Percentiles rank a stretch among this genome's conserved stretches.
phyloP scores from a whole-genome alignment of 352 stramenopile genomes.

The Phytophthora crassamura region DNA sequence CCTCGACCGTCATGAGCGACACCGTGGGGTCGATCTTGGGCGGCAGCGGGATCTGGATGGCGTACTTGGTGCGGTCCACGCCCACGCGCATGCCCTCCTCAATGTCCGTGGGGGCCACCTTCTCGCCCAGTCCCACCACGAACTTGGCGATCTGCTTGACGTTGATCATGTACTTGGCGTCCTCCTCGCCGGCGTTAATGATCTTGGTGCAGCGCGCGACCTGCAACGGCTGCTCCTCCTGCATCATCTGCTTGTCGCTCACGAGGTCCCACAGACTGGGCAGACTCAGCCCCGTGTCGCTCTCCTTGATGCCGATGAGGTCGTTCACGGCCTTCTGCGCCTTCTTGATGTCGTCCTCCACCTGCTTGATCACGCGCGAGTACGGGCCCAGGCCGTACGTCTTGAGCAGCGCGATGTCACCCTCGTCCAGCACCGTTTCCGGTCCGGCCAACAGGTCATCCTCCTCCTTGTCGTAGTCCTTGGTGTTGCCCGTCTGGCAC shows the following conservation, averaged over 20 bases:
- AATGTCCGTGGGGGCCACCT: constrained; percentile 99
- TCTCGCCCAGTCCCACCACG: constrained; percentile 98
- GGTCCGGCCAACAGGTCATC: constrained; percentile 84
- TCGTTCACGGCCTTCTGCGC: constrained; percentile 93
- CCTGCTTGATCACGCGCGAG: constrained; percentile 95
- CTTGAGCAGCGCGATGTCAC: constrained; percentile 99
- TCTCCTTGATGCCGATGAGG: constrained; percentile 98
- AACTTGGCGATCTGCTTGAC: constrained; percentile 99
- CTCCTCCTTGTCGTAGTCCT: constrained; percentile 96
- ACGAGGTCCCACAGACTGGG: constrained; percentile 99
- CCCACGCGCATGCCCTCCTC: constrained; percentile 99
- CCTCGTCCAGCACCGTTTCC: constrained; percentile 90
- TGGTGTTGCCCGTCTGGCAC: constrained; percentile 96
- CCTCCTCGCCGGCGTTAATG: constrained; percentile 94
- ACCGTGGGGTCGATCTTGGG: constrained; percentile 99
- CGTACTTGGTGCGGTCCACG: constrained; percentile 97
- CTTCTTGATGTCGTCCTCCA: constrained; percentile 99
- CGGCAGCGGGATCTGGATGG: constrained; percentile 97
- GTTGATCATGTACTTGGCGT: constrained; percentile 99
- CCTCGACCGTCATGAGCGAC: constrained; percentile 96
- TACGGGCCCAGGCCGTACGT: constrained; percentile 99
- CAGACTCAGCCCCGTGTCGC: constrained; percentile 98
- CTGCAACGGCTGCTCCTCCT: constrained; percentile 97
- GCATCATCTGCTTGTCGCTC: constrained; percentile 99
- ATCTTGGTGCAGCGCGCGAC: constrained; percentile 97